A percentile compares a stretch with the other conserved stretches of the same genome.
Evolutionary conservation across 768 basidiomycete species (phyloP).

Genomic region (Boletus patriciae): DNA sequence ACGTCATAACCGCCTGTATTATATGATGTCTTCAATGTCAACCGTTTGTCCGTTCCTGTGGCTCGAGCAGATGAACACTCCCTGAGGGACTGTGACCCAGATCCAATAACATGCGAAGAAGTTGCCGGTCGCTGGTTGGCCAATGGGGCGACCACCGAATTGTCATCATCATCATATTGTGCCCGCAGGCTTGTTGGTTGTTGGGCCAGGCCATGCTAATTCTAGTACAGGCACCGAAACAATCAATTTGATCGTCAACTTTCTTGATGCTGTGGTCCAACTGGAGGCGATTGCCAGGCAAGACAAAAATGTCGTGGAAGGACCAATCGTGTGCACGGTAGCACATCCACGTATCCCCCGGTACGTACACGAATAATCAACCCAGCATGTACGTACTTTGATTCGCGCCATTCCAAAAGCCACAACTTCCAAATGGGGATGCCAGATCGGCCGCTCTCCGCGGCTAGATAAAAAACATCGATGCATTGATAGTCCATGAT

Average conservation of each 20-base stretch:
- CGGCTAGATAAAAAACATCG: slow-evolving; percentile 1
- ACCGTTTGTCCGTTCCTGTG: too few species aligned
- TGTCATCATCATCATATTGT: too few species aligned
- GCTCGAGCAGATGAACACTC: too few species aligned
- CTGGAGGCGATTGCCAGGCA: not conserved
- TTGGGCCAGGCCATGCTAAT: too few species aligned
- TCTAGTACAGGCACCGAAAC: not conserved
- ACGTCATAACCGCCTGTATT: slow-evolving; percentile 2
- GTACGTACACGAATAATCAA: not conserved
- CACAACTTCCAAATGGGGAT: not conserved
- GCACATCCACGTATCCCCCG: not conserved
- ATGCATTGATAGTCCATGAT: slow-evolving; percentile 1
- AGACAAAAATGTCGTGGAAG: not conserved
- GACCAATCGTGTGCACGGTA: not conserved
- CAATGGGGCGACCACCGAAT: too few species aligned
- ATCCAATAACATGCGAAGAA: too few species aligned
- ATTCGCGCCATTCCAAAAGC: not conserved
- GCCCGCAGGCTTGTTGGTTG: too few species aligned
- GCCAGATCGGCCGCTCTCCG: not conserved
- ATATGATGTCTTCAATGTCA: not conserved
- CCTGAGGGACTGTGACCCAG: too few species aligned
- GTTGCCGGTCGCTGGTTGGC: too few species aligned
- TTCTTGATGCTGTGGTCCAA: not conserved
- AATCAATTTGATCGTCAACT: not conserved
- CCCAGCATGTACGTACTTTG: not conserved